Evolutionary conservation across 2,329 filamentous ascomycete species (phyloP), one percentile per base, ranked within the genome.

Genomic region (Penicillium sp.): DNA sequence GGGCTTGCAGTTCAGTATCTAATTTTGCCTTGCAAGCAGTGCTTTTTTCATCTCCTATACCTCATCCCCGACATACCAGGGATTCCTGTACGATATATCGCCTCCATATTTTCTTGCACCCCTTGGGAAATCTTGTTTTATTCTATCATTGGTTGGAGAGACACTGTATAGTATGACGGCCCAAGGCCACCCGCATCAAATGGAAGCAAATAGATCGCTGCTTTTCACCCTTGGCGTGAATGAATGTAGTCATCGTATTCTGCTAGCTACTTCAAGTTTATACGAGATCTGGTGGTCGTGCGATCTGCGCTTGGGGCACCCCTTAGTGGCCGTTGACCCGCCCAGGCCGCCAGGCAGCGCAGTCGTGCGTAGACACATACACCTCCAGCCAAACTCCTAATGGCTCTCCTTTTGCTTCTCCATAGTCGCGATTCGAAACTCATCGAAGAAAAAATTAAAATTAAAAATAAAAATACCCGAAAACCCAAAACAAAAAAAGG

Each of bases 71-170:
- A 20, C 8, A 26, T 40, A 30, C 45, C 21, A 23, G 53, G 53
- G 59, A 56, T 52, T 47, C 45, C 53, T 63, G 60, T 63, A 62
- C 59, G 55, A 63, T 63, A 63, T 52, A 17, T 55, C 53, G 29
- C 37, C 21, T 49, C 52, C 24, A 42, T 52, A 41, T 51, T 36
- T 50, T 51, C 43, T 56, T 47, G 26, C 49, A 54, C 51, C 15
- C 41, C 24, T 45, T 37, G 32, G 55, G 41, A 37, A 23, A 51
- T 44, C 18, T 46, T 51, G 33, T 54, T 54, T 26, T 27, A 40
- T 40, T 51, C 52, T 51, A 47, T 54, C 46, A 49, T 49, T 51
- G 46, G 46, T 51, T 51, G 57, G 49, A 53, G 46, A 44, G 40
- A 39, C 44, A 49, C 44, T 62, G 59, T 60, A 62, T 52, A 61